A percentile compares a stretch with the other conserved stretches of the same genome.
These are phyloP conservation scores for Trametes meyenii DNA, from an alignment of 768 basidiomycete genomes.

Conservation along the genomic window DNA sequence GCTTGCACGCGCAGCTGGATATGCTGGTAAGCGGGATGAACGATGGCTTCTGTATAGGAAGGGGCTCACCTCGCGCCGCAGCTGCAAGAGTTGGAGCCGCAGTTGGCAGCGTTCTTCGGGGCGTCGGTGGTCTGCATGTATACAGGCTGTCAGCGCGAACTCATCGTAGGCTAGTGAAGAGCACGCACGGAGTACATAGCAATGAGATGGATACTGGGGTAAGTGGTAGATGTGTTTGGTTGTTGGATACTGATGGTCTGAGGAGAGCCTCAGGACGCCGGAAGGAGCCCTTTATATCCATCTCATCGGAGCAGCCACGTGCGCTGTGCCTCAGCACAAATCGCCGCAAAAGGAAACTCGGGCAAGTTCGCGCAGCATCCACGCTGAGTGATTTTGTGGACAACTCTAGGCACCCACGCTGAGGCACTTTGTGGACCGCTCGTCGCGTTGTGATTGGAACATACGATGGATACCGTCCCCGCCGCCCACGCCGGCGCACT, in stretches of 20 bases:
- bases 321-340: not conserved
- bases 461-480: not conserved
- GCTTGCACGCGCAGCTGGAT: slow-evolving; percentile 59
- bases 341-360: slow-evolving; percentile 12
- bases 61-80: slow-evolving; percentile 54
- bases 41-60: not conserved
- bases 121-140: slow-evolving; percentile 23
- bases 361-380: slow-evolving; percentile 10
- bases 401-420: not conserved
- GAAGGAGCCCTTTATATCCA: slow-evolving; percentile 20
- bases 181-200: slow-evolving; percentile 26
- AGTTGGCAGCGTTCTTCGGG: slow-evolving; percentile 47
- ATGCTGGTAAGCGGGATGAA: not conserved
- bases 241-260: slow-evolving; percentile 18
- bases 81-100: slow-evolving; percentile 51
- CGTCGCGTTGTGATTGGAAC: not conserved
- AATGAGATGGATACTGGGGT: slow-evolving; percentile 5
- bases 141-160: slow-evolving; percentile 1
- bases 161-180: not conserved
- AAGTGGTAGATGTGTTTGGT: not conserved
- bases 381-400: slow-evolving; percentile 17
- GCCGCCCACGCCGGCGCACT: not conserved
- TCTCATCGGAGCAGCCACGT: slow-evolving; percentile 12
- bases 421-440: not conserved
- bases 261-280: not conserved